Percentiles rank a stretch among this genome's conserved stretches.
Conservation (phyloP, 2,329 filamentous ascomycete species). For the Colletotrichum sp. region DNA sequence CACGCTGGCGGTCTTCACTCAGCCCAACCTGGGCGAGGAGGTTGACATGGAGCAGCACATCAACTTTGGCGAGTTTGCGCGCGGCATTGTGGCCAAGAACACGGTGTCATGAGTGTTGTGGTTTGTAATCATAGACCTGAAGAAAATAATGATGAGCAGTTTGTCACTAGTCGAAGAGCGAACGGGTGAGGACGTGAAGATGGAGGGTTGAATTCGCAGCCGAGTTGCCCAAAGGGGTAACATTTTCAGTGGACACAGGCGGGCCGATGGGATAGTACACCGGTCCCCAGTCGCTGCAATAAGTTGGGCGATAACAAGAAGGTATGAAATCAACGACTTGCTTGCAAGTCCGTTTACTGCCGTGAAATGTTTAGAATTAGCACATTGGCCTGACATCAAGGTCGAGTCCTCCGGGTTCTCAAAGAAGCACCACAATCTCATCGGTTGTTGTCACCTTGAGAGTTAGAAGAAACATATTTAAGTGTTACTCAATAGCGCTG, state of each 20-base stretch:
- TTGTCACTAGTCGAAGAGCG: neutral
- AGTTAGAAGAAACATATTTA: neutral
- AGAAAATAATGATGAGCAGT: neutral
- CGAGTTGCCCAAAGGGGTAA: neutral
- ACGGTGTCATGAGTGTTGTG: conserved; percentile 46
- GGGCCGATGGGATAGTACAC: neutral
- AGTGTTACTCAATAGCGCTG: neutral
- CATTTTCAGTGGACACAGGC: neutral
- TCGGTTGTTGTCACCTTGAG: neutral
- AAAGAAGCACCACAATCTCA: neutral
- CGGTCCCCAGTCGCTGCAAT: neutral
- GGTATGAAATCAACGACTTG: neutral
- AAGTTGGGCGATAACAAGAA: neutral
- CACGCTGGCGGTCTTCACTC: conserved; percentile 95
- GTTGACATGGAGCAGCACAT: conserved; percentile 72
- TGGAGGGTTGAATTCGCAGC: neutral
- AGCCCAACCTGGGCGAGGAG: conserved; percentile 86
- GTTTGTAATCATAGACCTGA: neutral
- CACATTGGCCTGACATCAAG: neutral
- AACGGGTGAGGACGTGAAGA: neutral
- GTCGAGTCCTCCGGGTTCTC: neutral
- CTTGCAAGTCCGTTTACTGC: neutral
- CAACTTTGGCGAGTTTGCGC: conserved; percentile 79
- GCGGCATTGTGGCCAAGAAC: conserved; percentile 64
- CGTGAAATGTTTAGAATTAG: neutral